A percentile compares a stretch with the other conserved stretches of the same genome.
phyloP scores from a whole-genome alignment of 345 rosid genomes.

The Pistacia vera region DNA sequence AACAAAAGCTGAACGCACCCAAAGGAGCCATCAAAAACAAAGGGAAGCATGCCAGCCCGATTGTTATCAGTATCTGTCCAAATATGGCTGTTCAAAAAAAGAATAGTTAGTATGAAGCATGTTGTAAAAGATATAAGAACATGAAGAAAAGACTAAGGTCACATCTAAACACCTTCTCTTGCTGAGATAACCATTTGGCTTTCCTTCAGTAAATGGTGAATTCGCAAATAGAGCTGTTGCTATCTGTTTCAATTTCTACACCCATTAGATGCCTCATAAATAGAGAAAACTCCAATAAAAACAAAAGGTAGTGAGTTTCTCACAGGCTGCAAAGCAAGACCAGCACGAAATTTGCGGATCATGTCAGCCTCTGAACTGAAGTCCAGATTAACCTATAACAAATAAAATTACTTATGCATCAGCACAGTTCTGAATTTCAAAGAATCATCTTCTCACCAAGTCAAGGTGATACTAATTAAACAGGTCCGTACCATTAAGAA shows the following conservation, averaged over 20 bases:
- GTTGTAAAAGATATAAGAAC: slow-evolving; percentile 2
- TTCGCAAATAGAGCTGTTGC: slow-evolving; percentile 98
- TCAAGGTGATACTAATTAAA: slow-evolving; percentile 7
- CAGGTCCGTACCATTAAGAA: slow-evolving; percentile 5
- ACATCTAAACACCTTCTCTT: slow-evolving; percentile 73
- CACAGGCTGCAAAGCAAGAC: slow-evolving; percentile 98
- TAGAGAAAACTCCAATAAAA: slow-evolving; percentile 23
- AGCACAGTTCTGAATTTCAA: not conserved
- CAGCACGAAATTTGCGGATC: slow-evolving; percentile 94
- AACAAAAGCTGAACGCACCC: slow-evolving; percentile 59
- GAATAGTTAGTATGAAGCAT: slow-evolving; percentile 23
- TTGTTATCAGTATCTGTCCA: slow-evolving; percentile 96
- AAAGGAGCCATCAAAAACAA: slow-evolving; percentile 88
- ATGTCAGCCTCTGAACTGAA: slow-evolving; percentile 95
- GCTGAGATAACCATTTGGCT: slow-evolving; percentile 98
- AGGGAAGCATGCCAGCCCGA: slow-evolving; percentile 96
- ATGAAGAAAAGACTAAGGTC: slow-evolving; percentile 5
- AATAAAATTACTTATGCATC: slow-evolving; percentile 12
- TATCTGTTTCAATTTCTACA: slow-evolving; percentile 60
- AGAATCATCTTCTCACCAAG: not conserved
- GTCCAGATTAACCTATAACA: slow-evolving; percentile 87
- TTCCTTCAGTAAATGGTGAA: slow-evolving; percentile 98
- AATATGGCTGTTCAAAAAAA: slow-evolving; percentile 69
- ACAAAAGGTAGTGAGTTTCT: slow-evolving; percentile 32
- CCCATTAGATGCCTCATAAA: slow-evolving; percentile 32